Evolutionary conservation across 768 basidiomycete genomes (phyloP), one percentile per base, ranked within the genome.

Genomic region (Dacryopinax primogenitus): DNA sequence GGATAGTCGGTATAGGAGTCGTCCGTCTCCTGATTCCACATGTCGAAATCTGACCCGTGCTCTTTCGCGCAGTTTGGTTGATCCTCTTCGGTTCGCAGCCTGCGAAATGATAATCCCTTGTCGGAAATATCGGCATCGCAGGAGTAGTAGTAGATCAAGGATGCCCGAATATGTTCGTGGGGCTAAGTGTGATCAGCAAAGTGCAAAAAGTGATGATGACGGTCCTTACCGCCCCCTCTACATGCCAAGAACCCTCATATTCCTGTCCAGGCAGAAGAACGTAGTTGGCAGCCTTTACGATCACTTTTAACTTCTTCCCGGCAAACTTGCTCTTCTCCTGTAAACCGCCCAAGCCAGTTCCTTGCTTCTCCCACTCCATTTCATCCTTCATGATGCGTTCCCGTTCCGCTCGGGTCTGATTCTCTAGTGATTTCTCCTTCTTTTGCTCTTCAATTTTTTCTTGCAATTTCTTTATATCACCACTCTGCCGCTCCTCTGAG

Each of bases 231-330:
- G 65, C 65, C 16, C 65, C 65, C 28, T 66, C 65, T 23, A 66
- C 62, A 28, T 66, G 65, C 62, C 65, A 66, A 1, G 62, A 63
- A 23, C 65, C 65, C 41, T 62, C 33, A 44, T 66, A 66, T 3
- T 18, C 33, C 62, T 66, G 41, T 11, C 65, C 65, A 3, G 65
- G 65, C n/a, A 34, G 41, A 41, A 66, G 62, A 13, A 63, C 62
- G 18, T 66, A 66, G 41, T 66, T 62, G 1, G 65, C 65, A 37
- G 62, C 62, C 65, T 66, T 66, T 3, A 66, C 65, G 32, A 66
- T 66, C 15, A 66, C 65, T 44, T 66, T 66, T 28, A 66, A 15
- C 11, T 62, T 62, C 65, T 63, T 45, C 18, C 65, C 65, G 13
- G 30, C 45, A 18, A 66, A 28, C 32, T 18, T 36, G n/a, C 41